phyloP scores from a whole-genome alignment of 2,329 filamentous ascomycete species.

The Pestalotiopsis sp. region DNA sequence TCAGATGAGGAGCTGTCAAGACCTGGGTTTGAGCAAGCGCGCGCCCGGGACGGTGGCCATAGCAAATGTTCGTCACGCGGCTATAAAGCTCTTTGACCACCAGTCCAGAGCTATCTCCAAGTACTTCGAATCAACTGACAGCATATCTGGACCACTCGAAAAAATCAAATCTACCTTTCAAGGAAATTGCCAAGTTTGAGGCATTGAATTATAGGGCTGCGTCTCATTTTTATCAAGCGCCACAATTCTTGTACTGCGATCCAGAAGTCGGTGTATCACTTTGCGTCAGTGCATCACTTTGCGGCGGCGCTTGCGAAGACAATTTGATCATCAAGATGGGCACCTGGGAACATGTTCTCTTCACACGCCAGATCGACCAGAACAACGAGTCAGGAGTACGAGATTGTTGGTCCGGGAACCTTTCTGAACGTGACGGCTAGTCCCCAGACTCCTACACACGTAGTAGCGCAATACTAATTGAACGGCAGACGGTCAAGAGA shows the following conservation, averaged over 20 bases:
- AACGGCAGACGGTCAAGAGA: too few species aligned
- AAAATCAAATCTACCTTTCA: too few species aligned
- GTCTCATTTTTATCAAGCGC: too few species aligned
- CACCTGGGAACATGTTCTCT: neutral
- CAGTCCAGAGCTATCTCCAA: neutral
- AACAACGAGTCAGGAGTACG: neutral
- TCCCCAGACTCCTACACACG: too few species aligned
- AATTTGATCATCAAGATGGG: neutral
- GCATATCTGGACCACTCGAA: neutral
- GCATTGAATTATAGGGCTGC: too few species aligned
- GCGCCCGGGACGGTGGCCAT: too few species aligned
- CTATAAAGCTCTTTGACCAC: neutral
- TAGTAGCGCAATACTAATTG: too few species aligned
- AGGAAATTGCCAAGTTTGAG: too few species aligned
- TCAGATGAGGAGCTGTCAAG: neutral
- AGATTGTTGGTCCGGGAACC: neutral
- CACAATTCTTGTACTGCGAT: neutral
- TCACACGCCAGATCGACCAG: neutral
- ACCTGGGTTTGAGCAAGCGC: neutral
- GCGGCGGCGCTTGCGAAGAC: neutral
- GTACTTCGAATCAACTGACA: neutral
- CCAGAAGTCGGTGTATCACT: neutral
- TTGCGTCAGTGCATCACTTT: neutral
- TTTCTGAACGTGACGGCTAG: too few species aligned
- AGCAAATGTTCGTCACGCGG: neutral